Base-by-base conservation (phyloP, 208 protist species). In the Wallacemonas sp. region DNA sequence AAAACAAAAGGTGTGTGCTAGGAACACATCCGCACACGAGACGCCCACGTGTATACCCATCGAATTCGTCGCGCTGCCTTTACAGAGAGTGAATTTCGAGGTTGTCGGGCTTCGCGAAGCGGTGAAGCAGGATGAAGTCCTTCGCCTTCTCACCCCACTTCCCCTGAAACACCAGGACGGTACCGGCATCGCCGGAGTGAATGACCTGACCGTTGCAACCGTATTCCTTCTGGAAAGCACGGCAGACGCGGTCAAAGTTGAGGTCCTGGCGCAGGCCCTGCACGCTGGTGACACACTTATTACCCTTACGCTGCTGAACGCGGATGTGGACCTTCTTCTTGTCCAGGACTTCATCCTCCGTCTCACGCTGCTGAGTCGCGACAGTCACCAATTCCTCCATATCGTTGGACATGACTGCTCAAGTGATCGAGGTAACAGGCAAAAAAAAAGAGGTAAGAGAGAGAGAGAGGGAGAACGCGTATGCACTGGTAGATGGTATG, bases 41-140 rank as follows among this genome's bases (percentile, higher is more conserved):
- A 12, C 37, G 12, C 37, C 37, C 12, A n/a, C 17, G 37, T 42
- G 12, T 42, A 12, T 42, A n/a, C 17, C 37, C 12, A 12, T 42
- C n/a, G n/a, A n/a, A n/a, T n/a, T n/a, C n/a, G n/a, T n/a, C n/a
- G n/a, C n/a, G n/a, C n/a, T n/a, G 8, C 30, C 34, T 52, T 68
- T 97, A 98, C 60, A 98, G 93, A 54, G 96, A 97, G 76, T 98
- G 97, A n/a, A 98, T 93, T 66, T 98, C 97, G 36, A 99, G 72
- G 59, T 86, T 85, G 45, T 87, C 80, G 44, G 87, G 81, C 8
- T 73, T 83, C 32, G 73, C 76, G 48, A 99, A 95, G 55, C 91
- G 81, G 72, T 99, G 92, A 32, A 94, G 79, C 45, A 98, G 69
- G 21, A 99, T 60, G 76, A 99, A 99, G 21, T 94, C 55, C 48